A percentile compares a stretch with the other conserved stretches of the same genome.
Evolutionary conservation across 495 filamentous ascomycete genomes (phyloP).

Genomic region (Aspergillus kassunensis): DNA sequence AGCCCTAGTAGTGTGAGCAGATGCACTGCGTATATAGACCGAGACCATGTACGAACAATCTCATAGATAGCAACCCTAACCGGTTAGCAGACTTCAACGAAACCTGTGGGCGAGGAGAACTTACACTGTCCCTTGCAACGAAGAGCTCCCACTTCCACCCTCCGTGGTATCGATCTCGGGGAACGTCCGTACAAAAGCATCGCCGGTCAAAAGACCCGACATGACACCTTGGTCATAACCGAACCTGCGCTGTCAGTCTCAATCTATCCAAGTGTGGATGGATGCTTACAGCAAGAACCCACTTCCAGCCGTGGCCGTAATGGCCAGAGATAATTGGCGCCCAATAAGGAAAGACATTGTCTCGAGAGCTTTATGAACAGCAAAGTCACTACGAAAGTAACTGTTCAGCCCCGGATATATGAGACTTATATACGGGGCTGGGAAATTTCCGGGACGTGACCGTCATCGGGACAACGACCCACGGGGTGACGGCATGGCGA

Average conservation of each 20-base stretch:
- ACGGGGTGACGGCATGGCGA: slow-evolving; percentile 7
- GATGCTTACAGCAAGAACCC: slow-evolving; percentile 36
- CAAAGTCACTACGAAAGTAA: neutral
- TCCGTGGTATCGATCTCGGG: slow-evolving; percentile 33
- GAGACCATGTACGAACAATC: slow-evolving; percentile 23
- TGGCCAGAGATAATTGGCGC: slow-evolving; percentile 25
- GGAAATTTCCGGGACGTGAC: neutral
- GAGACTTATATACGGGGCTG: slow-evolving; percentile 3
- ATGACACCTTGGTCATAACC: slow-evolving; percentile 46
- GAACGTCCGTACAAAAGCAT: slow-evolving; percentile 29
- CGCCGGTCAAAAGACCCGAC: slow-evolving; percentile 33
- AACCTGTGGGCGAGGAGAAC: neutral
- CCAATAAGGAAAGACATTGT: slow-evolving; percentile 26
- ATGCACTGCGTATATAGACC: no score
- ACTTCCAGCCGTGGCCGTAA: slow-evolving; percentile 38
- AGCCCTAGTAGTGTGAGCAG: slow-evolving; percentile 32
- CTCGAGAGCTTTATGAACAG: slow-evolving; percentile 1
- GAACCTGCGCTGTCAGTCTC: slow-evolving; percentile 21
- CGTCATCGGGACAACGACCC: neutral
- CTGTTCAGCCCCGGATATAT: neutral
- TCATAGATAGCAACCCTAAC: slow-evolving; percentile 35
- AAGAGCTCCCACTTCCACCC: slow-evolving; percentile 29
- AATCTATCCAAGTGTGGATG: neutral
- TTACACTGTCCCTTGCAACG: slow-evolving; percentile 35
- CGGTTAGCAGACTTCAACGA: neutral